phyloP scores from a whole-genome alignment of 192 early-diverging fungal species.

The Entomortierella chlamydospora region DNA sequence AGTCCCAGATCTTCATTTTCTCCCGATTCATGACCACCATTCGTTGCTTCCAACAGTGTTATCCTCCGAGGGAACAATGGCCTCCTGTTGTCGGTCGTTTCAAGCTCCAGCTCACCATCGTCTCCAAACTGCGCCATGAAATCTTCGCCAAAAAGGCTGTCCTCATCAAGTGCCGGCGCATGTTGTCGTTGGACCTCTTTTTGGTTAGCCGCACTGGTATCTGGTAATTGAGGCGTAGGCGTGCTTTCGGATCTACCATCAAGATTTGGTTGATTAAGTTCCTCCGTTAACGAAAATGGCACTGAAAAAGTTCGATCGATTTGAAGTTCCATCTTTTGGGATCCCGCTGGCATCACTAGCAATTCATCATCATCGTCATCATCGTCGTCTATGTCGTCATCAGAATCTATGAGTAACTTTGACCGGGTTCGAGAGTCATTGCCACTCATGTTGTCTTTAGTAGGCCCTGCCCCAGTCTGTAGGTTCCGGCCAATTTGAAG shows the following conservation, averaged over 20 bases:
- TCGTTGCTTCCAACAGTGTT: constrained; percentile 12
- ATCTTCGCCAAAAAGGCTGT: constrained; percentile 34
- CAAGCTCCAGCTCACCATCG: constrained; percentile 25
- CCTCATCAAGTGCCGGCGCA: background rate
- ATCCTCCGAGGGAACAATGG: constrained; percentile 28
- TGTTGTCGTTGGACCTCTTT: background rate
- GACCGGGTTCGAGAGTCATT: background rate
- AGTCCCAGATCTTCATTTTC: constrained; percentile 30
- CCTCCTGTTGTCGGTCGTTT: constrained; percentile 16
- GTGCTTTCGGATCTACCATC: too few species aligned
- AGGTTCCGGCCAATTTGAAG: background rate
- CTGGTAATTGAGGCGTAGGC: background rate
- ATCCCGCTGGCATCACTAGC: constrained; percentile 21
- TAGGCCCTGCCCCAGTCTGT: background rate
- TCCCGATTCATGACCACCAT: background rate
- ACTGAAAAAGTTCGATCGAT: constrained; percentile 4
- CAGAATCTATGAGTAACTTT: constrained; percentile 36
- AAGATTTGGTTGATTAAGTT: background rate
- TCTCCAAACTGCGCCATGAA: constrained; percentile 44
- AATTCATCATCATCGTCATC: constrained; percentile 26
- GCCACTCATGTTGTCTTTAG: background rate
- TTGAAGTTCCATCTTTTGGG: constrained; percentile 28
- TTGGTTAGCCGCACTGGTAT: background rate
- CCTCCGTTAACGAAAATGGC: background rate
- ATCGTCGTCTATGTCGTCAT: constrained; percentile 43